A percentile compares a stretch with the other conserved stretches of the same genome.
phyloP scores from a whole-genome alignment of 768 basidiomycete genomes.

The Psilocybe sp. region DNA sequence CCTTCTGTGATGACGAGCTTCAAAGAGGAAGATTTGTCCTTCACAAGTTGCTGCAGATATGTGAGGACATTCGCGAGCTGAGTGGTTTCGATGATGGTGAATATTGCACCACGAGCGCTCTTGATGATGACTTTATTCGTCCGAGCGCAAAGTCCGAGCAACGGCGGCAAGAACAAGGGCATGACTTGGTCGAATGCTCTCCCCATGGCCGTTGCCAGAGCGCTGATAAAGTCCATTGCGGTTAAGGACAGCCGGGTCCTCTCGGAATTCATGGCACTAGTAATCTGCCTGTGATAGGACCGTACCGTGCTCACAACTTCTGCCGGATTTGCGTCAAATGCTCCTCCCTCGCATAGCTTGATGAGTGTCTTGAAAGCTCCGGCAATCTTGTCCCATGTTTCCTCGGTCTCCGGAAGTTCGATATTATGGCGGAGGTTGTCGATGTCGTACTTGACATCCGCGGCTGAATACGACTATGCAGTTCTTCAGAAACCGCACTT shows the following conservation, averaged over 20 bases:
- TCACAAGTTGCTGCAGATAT: conserved; percentile 53
- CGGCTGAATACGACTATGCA: not conserved
- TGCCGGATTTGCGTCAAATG: conserved; percentile 41
- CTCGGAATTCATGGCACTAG: conserved; percentile 65
- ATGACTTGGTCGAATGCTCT: conserved; percentile 65
- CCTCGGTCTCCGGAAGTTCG: conserved; percentile 64
- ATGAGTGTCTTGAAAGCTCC: conserved; percentile 45
- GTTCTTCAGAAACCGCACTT: too few relatives aligned
- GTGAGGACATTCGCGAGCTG: conserved; percentile 65
- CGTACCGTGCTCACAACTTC: conserved; percentile 53
- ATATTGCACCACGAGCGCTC: conserved; percentile 61
- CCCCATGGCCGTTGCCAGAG: conserved; percentile 54
- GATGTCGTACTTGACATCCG: conserved; percentile 31
- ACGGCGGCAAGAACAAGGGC: conserved; percentile 61
- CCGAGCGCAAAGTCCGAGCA: conserved; percentile 66
- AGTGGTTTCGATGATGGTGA: conserved; percentile 60
- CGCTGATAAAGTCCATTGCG: conserved; percentile 60
- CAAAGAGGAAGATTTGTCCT: conserved; percentile 67
- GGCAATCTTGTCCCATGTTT: conserved; percentile 73
- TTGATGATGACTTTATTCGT: conserved; percentile 77
- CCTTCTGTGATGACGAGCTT: conserved; percentile 67
- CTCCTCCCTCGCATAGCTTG: conserved; percentile 48
- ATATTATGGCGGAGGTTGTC: conserved; percentile 38
- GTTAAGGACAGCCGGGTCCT: conserved; percentile 67
- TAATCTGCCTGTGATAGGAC: conserved; percentile 50